Conservation (phyloP, 805 yeast genomes). For the Ogataea zsoltii region DNA sequence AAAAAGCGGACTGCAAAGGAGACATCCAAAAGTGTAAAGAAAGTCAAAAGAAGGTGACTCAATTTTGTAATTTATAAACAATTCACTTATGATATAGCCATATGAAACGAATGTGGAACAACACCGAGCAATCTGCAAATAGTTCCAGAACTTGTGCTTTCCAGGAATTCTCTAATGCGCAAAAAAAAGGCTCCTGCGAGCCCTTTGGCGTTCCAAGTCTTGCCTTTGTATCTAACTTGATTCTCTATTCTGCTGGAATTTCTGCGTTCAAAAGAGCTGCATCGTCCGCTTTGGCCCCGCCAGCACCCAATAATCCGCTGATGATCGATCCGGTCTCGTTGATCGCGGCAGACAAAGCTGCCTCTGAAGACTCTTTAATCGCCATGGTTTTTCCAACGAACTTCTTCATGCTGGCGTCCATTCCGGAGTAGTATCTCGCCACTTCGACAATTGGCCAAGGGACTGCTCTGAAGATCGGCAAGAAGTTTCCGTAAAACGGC, state of each 20-base stretch:
- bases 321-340: constrained; percentile 24
- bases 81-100: too few species aligned
- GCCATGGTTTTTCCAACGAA: constrained; percentile 29
- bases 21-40: constrained; percentile 23
- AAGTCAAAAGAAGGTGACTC: constrained; percentile 18
- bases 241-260: background rate
- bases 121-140: too few species aligned
- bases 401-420: constrained; percentile 52
- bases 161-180: too few species aligned
- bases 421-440: constrained; percentile 60
- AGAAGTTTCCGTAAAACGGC: constrained; percentile 74
- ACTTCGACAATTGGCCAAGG: constrained; percentile 71
- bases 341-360: constrained; percentile 20
- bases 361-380: constrained; percentile 18
- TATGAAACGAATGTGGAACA: background rate
- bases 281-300: constrained; percentile 10
- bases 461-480: constrained; percentile 68
- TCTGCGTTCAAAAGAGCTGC: constrained; percentile 1
- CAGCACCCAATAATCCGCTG: constrained; percentile 17
- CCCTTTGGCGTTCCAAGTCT: too few species aligned
- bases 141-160: too few species aligned
- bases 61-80: background rate
- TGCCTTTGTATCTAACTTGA: too few species aligned
- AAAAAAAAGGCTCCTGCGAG: too few species aligned
- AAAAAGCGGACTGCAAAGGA: constrained; percentile 38